Conservation (phyloP, 2,329 filamentous ascomycete species). For the Fusarium secorum region DNA sequence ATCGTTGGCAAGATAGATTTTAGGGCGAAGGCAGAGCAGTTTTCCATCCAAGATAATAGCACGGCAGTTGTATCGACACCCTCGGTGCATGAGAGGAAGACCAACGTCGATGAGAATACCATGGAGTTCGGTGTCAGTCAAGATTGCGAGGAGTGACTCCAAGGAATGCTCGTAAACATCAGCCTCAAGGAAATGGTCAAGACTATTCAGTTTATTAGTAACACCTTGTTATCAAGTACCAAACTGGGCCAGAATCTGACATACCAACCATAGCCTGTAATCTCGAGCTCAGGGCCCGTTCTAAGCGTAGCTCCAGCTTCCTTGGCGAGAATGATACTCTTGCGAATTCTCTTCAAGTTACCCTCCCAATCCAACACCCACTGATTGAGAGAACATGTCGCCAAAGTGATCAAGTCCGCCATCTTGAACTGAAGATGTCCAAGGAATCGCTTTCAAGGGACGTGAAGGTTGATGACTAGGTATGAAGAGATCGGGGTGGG, state of each 20-base stretch:
- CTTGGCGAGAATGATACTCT: constrained; percentile 69
- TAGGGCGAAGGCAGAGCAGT: constrained; percentile 76
- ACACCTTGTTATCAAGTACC: background rate
- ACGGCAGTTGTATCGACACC: constrained; percentile 48
- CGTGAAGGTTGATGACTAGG: background rate
- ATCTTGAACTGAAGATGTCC: constrained; percentile 10
- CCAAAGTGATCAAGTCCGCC: constrained; percentile 39
- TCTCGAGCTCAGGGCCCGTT: constrained; percentile 64
- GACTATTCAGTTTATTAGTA: constrained; percentile 43
- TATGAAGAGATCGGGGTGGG: constrained; percentile 7
- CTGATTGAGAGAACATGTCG: constrained; percentile 49
- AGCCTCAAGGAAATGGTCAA: constrained; percentile 70
- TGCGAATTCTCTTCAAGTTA: constrained; percentile 68
- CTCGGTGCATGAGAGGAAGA: constrained; percentile 53
- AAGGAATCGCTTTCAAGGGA: background rate
- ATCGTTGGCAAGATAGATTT: constrained; percentile 74
- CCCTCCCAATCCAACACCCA: constrained; percentile 54
- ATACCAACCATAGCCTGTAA: constrained; percentile 43
- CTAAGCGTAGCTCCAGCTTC: constrained; percentile 67
- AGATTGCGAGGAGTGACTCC: constrained; percentile 46
- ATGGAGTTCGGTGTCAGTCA: constrained; percentile 45
- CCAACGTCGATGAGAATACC: constrained; percentile 51
- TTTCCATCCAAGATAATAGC: constrained; percentile 61
- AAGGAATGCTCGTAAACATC: constrained; percentile 46
- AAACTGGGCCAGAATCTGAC: background rate